Percentiles rank a stretch among this genome's conserved stretches.
phyloP scores from a whole-genome alignment of 805 yeast species.

The Starmerella kuoi region DNA sequence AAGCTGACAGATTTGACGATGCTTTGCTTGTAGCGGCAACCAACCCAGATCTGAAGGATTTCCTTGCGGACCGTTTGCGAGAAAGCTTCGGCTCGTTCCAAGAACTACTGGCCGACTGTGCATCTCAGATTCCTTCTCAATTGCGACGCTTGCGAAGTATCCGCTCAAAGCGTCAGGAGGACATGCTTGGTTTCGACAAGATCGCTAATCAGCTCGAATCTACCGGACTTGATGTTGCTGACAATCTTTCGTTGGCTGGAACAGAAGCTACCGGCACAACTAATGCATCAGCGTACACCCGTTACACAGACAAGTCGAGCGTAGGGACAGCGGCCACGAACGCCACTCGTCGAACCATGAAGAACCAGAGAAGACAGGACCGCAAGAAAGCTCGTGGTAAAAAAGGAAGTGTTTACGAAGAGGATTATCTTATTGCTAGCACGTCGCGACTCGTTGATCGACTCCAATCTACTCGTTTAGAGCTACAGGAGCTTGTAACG shows the following conservation, averaged over 20 bases:
- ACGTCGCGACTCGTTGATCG: constrained; percentile 81
- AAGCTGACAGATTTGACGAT: constrained; percentile 58
- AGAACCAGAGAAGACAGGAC: constrained; percentile 88
- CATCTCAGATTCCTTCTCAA: constrained; percentile 73
- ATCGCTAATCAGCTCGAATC: constrained; percentile 16
- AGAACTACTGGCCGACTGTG: constrained; percentile 88
- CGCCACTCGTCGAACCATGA: constrained; percentile 81
- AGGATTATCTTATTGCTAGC: constrained; percentile 81
- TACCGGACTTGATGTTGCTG: constrained; percentile 50
- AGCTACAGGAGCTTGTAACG: constrained; percentile 61
- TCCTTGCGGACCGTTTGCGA: constrained; percentile 51
- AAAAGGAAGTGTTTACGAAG: constrained; percentile 95
- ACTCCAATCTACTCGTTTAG: constrained; percentile 57
- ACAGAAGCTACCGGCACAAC: constrained; percentile 90
- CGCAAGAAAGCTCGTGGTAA: constrained; percentile 93
- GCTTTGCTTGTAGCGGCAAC: constrained; percentile 54
- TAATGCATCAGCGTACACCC: constrained; percentile 82
- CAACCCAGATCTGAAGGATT: constrained; percentile 30
- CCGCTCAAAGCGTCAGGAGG: constrained; percentile 67
- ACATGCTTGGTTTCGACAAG: constrained; percentile 79
- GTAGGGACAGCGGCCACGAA: constrained; percentile 94
- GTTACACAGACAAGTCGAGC: constrained; percentile 85
- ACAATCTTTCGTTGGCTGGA: constrained; percentile 88
- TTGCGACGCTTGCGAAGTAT: constrained; percentile 71
- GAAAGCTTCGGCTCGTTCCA: constrained; percentile 84